These are phyloP conservation scores for Warburgia ugandensis DNA, from an alignment of 164 flowering plant species.

Conservation along the genomic window DNA sequence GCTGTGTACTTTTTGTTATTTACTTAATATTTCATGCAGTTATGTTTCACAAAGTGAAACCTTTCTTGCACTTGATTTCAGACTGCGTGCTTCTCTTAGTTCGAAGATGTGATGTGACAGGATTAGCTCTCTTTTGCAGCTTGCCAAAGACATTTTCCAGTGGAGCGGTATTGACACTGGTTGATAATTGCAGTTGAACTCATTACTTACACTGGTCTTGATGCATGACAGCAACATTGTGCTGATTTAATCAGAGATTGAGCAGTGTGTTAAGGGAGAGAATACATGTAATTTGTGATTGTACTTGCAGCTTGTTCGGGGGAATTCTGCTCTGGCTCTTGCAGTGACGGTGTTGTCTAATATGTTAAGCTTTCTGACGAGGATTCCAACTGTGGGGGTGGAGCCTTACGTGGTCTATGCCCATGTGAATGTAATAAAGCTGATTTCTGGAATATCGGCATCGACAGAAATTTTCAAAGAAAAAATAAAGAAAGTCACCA, in stretches of 20 bases:
- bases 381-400: too few species aligned
- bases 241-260: too few species aligned
- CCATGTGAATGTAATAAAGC: too few species aligned
- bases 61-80: conserved; percentile 2
- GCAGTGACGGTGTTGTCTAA: conserved; percentile 83
- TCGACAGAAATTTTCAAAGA: too few species aligned
- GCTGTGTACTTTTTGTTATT: conserved; percentile 3
- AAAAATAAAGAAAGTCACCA: too few species aligned
- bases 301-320: conserved; percentile 96
- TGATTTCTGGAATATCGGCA: too few species aligned
- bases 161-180: conserved; percentile 91
- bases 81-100: neutral
- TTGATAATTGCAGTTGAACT: conserved; percentile 10
- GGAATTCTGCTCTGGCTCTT: conserved; percentile 90
- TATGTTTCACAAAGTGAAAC: too few species aligned
- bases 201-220: neutral
- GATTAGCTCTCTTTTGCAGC: conserved; percentile 81
- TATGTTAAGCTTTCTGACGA: conserved; percentile 12
- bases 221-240: neutral
- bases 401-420: too few species aligned
- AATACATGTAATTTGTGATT: conserved; percentile 5
- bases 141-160: conserved; percentile 98
- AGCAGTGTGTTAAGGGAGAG: neutral
- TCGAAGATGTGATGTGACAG: conserved; percentile 23
- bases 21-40: too few species aligned